Evolutionary conservation across 805 yeast genomes (phyloP), one percentile per base, ranked within the genome.

Genomic region (Teunomyces stri): DNA sequence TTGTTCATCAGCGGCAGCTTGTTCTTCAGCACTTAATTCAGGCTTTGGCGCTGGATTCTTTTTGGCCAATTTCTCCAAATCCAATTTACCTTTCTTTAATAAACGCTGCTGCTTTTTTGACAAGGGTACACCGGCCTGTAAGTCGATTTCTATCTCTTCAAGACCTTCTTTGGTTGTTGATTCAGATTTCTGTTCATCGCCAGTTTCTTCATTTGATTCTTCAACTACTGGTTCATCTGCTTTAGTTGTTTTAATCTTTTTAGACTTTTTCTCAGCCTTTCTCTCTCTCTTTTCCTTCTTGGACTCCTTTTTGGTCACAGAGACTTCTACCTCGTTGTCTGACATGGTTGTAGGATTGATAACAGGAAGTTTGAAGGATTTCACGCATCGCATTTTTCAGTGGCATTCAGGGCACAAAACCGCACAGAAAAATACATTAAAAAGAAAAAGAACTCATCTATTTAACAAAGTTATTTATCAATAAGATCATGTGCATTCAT

Each of bases 61-160:
- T 48, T 60, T 62, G 46, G 62, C 69, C 56, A 83, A 60, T 56
- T 81, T 84, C 42, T 81, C 85, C 39, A 81, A 55, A 42, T 86
- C 80, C 59, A 87, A 82, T 51, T 90, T 90, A 53, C 85, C 89
- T 64, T 85, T 85, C 68, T 94, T 92, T 54, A 62, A 52, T 52
- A 56, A 54, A 57, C 64, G 59, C 47, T 86, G 85, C 66, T 92
- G 96, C 65, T 94, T 92, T 66, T 89, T 91, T 10, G 97, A 90
- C 43, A 91, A 72, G 1, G 99, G 97, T 11, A 86, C 79, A 5
- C 89, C 82, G 42, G 82, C 86, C 20, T 72, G 69, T 45, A 87
- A 69, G 59, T 86, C 87, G 50, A 87, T 85, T 54, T 82, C 87
- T 44, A 87, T 75, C 59, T 84, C 89, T 34, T 76, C 81, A 10